Conservation (phyloP, 257 asterid genomes). For the Jasminum sambac region DNA sequence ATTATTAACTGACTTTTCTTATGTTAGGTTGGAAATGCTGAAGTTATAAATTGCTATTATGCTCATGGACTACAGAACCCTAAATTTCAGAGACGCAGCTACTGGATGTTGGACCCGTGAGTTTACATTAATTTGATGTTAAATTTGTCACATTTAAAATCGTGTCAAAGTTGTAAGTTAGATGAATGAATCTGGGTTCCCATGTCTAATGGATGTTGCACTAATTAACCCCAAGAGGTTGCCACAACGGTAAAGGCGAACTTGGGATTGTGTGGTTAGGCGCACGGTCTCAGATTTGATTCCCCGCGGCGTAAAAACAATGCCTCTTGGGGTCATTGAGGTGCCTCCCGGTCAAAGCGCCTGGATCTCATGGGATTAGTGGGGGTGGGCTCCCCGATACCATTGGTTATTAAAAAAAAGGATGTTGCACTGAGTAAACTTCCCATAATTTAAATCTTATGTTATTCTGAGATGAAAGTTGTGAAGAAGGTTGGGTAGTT, state of each 20-base stretch:
- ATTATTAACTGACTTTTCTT: slow-evolving; percentile 32
- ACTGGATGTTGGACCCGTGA: slow-evolving; percentile 94
- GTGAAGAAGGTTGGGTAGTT: not conserved
- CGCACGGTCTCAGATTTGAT: too few relatives aligned
- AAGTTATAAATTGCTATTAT: slow-evolving; percentile 89
- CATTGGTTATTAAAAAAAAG: too few relatives aligned
- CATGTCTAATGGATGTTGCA: not conserved
- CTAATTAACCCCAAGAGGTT: too few relatives aligned
- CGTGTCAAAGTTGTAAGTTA: slow-evolving; percentile 2
- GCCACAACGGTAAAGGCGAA: too few relatives aligned
- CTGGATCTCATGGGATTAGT: too few relatives aligned
- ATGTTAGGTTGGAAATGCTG: slow-evolving; percentile 84
- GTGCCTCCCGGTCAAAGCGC: too few relatives aligned
- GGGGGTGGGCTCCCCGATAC: too few relatives aligned
- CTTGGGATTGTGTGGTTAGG: too few relatives aligned
- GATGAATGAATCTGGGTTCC: slow-evolving; percentile 1
- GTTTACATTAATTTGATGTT: slow-evolving; percentile 34
- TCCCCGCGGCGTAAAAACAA: too few relatives aligned
- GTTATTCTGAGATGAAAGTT: not conserved
- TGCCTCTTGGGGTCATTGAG: too few relatives aligned
- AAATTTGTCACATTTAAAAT: slow-evolving; percentile 17
- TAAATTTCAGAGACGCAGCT: slow-evolving; percentile 89
- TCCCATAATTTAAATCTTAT: slow-evolving; percentile 4
- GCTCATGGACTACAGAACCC: slow-evolving; percentile 87
- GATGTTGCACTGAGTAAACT: not conserved